Percentiles rank a stretch among this genome's conserved stretches.
phyloP scores from a whole-genome alignment of 441 rosid species.

The Euphorbia corollata region DNA sequence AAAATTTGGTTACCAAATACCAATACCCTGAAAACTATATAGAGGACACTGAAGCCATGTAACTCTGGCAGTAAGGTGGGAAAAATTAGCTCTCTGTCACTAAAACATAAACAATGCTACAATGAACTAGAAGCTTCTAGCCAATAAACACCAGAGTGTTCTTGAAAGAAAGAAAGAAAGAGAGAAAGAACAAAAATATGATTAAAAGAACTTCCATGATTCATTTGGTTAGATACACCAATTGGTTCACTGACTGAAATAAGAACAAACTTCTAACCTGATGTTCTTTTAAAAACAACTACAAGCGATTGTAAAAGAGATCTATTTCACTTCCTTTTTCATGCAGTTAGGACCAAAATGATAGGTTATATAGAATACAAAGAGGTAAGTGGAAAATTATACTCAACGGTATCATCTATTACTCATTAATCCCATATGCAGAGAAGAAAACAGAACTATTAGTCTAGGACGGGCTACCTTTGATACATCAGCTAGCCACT shows the following conservation, averaged over 20 bases:
- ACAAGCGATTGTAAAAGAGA: background rate
- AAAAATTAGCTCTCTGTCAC: background rate
- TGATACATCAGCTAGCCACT: slow-evolving; percentile 87
- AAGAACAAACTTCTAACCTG: background rate
- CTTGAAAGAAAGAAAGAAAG: background rate
- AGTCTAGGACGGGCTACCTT: slow-evolving; percentile 37
- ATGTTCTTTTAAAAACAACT: background rate
- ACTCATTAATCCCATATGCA: background rate
- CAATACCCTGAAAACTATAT: too few relatives aligned
- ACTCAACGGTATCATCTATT: background rate
- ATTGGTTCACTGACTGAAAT: background rate
- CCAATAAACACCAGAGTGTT: background rate
- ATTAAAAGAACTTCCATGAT: background rate
- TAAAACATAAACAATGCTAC: background rate
- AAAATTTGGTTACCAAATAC: too few relatives aligned
- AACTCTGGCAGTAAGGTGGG: background rate
- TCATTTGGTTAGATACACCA: background rate
- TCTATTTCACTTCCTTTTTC: background rate
- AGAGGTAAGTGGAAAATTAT: background rate
- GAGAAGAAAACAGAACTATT: background rate
- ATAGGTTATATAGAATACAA: background rate
- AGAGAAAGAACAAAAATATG: background rate
- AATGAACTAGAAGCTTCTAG: background rate
- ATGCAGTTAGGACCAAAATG: background rate
- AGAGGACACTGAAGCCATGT: too few relatives aligned